phyloP scores from a whole-genome alignment of 768 basidiomycete species.

The Mrakia blollopis region DNA sequence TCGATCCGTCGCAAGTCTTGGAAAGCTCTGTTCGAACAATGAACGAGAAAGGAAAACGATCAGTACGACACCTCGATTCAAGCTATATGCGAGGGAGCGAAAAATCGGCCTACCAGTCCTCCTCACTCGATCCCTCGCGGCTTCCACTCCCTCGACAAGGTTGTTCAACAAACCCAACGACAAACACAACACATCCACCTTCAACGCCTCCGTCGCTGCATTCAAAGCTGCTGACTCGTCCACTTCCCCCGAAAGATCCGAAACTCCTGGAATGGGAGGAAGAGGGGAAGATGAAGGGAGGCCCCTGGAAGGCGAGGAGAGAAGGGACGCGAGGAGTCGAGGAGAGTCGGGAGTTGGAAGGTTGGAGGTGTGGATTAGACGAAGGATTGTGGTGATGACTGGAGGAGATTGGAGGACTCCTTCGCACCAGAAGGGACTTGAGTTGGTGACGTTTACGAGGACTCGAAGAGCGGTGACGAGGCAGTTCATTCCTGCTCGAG shows the following conservation, averaged over 20 bases:
- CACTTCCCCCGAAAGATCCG: not conserved
- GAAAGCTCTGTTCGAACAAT: conserved; percentile 5
- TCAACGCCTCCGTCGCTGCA: not conserved
- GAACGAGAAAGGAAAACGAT: not conserved
- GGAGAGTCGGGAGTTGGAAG: not conserved
- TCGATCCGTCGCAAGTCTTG: not conserved
- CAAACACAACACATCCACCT: conserved; percentile 24
- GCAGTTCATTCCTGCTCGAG: not conserved
- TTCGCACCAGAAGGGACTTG: not conserved
- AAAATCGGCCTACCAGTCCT: not conserved
- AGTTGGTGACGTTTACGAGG: conserved; percentile 15
- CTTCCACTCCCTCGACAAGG: conserved; percentile 11
- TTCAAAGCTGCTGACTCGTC: not conserved
- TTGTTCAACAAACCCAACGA: conserved; percentile 24
- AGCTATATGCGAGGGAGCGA: not conserved
- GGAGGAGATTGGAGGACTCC: not conserved
- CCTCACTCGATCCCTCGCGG: conserved; percentile 2
- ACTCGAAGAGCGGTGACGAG: conserved; percentile 9
- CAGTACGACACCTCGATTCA: not conserved
- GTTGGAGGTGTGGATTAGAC: conserved; percentile 11
- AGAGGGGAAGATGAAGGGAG: not conserved
- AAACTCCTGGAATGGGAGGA: not conserved
- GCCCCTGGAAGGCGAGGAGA: not conserved
- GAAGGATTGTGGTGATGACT: conserved; percentile 17
- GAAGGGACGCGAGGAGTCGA: not conserved